Conservation (phyloP, 768 basidiomycete genomes). For the Rhodotorula kratochvilovae region DNA sequence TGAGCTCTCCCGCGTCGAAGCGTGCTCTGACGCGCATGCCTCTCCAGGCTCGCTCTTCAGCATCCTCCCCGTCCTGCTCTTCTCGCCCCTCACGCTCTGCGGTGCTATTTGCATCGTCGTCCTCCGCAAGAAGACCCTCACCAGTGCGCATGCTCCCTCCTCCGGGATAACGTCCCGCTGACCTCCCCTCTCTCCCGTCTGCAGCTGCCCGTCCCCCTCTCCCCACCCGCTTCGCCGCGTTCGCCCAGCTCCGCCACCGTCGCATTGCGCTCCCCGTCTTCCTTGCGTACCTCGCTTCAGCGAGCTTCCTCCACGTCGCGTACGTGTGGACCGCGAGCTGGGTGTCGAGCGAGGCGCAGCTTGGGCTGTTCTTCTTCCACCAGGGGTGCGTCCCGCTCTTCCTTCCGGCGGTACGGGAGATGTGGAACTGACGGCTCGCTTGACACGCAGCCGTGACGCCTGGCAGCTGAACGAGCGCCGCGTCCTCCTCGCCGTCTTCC, state of each 20-base stretch:
- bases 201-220: conserved; percentile 20
- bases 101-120: conserved; percentile 31
- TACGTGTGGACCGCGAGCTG: conserved; percentile 23
- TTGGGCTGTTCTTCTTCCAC: conserved; percentile 29
- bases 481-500: conserved; percentile 17
- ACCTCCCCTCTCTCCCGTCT: not conserved
- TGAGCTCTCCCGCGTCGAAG: no score
- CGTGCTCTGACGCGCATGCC: not conserved
- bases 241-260: conserved; percentile 7
- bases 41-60: conserved; percentile 28
- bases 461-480: conserved; percentile 37
- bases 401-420: not conserved
- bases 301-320: conserved; percentile 2
- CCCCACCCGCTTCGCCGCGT: conserved; percentile 19
- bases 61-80: conserved; percentile 24
- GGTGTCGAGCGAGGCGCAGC: conserved; percentile 1
- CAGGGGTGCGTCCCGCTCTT: conserved; percentile 18
- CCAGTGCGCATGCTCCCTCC: not conserved
- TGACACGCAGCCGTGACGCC: conserved; percentile 10
- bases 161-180: not conserved
- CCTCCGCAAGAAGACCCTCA: conserved; percentile 32
- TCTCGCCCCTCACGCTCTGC: conserved; percentile 17
- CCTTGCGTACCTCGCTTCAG: conserved; percentile 16
- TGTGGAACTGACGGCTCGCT: not conserved
- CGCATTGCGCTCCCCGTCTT: not conserved